Percentiles rank a stretch among this genome's conserved stretches.
phyloP scores from a whole-genome alignment of 75 land plant genomes.

The Larix kaempferi region DNA sequence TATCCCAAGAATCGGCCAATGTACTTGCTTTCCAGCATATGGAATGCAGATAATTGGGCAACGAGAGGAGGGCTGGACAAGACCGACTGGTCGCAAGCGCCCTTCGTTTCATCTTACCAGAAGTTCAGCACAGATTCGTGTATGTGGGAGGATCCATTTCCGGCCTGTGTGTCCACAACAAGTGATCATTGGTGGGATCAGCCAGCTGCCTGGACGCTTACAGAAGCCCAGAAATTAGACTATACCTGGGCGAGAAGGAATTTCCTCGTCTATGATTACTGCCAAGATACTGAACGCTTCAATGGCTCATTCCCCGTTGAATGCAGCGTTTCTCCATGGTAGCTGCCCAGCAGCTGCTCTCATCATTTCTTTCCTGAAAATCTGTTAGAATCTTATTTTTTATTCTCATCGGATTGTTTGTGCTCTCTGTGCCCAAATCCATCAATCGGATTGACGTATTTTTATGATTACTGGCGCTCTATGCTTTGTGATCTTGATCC shows the following conservation, averaged over 20 bases:
- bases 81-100: constrained; percentile 61
- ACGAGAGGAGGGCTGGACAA: constrained; percentile 14
- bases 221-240: constrained; percentile 42
- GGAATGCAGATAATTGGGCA: constrained; percentile 89
- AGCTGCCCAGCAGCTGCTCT: too few relatives aligned
- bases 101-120: constrained; percentile 76
- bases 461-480: too few relatives aligned
- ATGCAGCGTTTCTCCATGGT: constrained; percentile 23
- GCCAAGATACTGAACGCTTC: constrained; percentile 58
- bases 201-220: constrained; percentile 50
- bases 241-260: constrained; percentile 56
- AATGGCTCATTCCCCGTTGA: constrained; percentile 39
- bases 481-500: too few relatives aligned
- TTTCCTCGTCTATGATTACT: constrained; percentile 73
- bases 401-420: too few relatives aligned
- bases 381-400: too few relatives aligned
- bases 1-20: constrained; percentile 74
- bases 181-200: constrained; percentile 76
- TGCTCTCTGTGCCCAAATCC: too few relatives aligned
- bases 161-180: constrained; percentile 65
- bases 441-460: too few relatives aligned
- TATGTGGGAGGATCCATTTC: constrained; percentile 70
- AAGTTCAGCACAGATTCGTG: constrained; percentile 71
- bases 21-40: constrained; percentile 78
- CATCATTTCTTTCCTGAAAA: too few relatives aligned